These are phyloP conservation scores for Crithidia expoeki DNA, from an alignment of 208 protist species.

Conservation along the genomic window DNA sequence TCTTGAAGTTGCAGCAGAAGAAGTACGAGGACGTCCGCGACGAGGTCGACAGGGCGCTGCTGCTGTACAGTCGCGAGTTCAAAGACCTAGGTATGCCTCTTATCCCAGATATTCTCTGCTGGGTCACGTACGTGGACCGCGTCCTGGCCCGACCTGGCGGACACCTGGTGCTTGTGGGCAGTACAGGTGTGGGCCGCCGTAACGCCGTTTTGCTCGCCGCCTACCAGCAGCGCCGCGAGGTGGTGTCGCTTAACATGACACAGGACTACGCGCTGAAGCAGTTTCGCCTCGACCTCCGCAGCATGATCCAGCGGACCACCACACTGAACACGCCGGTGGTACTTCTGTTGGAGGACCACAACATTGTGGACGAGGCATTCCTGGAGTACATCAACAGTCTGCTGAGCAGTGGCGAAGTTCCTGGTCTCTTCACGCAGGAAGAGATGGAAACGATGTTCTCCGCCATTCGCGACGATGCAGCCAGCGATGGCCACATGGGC, in stretches of 20 bases:
- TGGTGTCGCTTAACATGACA: slow-evolving; percentile 90
- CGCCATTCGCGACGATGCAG: slow-evolving; percentile 88
- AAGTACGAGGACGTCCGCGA: slow-evolving; percentile 71
- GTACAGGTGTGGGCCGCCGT: slow-evolving; percentile 89
- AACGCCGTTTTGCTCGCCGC: slow-evolving; percentile 83
- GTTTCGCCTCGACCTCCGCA: slow-evolving; percentile 84
- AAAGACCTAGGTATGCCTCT: slow-evolving; percentile 91
- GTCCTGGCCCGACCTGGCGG: slow-evolving; percentile 85
- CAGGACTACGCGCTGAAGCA: slow-evolving; percentile 92
- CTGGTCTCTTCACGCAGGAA: slow-evolving; percentile 96
- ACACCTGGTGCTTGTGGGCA: slow-evolving; percentile 94
- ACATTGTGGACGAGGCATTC: slow-evolving; percentile 96
- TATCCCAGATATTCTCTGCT: slow-evolving; percentile 92
- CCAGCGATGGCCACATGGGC: slow-evolving; percentile 85
- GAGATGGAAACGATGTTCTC: slow-evolving; percentile 95
- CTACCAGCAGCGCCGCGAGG: slow-evolving; percentile 87
- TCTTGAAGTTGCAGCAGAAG: slow-evolving; percentile 58
- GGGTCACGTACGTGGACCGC: slow-evolving; percentile 91
- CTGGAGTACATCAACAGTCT: slow-evolving; percentile 97
- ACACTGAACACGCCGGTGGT: slow-evolving; percentile 91
- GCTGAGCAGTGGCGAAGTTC: slow-evolving; percentile 92
- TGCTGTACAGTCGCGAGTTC: slow-evolving; percentile 96
- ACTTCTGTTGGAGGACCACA: slow-evolving; percentile 96
- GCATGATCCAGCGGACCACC: slow-evolving; percentile 80
- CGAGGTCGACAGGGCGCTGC: slow-evolving; percentile 84